Evolutionary conservation across 2,329 filamentous ascomycete genomes (phyloP).

Genomic region (Fusarium succisae): DNA sequence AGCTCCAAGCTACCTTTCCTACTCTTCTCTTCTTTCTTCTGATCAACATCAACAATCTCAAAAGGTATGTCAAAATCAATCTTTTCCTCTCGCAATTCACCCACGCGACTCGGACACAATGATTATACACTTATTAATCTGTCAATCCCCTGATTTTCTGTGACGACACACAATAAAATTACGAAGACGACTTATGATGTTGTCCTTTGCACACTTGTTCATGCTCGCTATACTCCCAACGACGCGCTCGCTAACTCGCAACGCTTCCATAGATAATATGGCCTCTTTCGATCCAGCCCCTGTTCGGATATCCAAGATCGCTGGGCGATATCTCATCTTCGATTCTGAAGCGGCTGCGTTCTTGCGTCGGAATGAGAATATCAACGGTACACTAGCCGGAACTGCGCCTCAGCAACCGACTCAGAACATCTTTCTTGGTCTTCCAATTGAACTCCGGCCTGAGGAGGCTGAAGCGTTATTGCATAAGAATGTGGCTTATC

Average conservation of each 20-base stretch:
- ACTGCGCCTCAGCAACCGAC: constrained; percentile 92
- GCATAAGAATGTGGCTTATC: constrained; percentile 77
- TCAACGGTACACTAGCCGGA: constrained; percentile 86
- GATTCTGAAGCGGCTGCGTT: constrained; percentile 82
- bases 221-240: constrained; percentile 7
- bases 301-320: constrained; percentile 83
- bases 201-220: constrained; percentile 20
- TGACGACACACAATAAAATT: constrained; percentile 56
- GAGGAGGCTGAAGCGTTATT: constrained; percentile 89
- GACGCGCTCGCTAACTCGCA: constrained; percentile 31
- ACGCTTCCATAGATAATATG: constrained; percentile 35
- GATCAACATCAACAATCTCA: constrained; percentile 29
- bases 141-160: constrained; percentile 67
- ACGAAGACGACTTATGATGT: constrained; percentile 57
- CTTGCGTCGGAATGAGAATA: constrained; percentile 81
- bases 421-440: constrained; percentile 91
- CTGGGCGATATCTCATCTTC: constrained; percentile 87
- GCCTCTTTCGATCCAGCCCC: constrained; percentile 47
- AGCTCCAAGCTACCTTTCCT: constrained; percentile 13
- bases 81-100: background rate
- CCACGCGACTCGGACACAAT: constrained; percentile 45
- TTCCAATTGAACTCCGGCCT: constrained; percentile 88
- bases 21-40: constrained; percentile 24
- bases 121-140: constrained; percentile 65
- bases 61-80: constrained; percentile 33